phyloP scores from a whole-genome alignment of 2,329 filamentous ascomycete species.

The Colletotrichum sp. region DNA sequence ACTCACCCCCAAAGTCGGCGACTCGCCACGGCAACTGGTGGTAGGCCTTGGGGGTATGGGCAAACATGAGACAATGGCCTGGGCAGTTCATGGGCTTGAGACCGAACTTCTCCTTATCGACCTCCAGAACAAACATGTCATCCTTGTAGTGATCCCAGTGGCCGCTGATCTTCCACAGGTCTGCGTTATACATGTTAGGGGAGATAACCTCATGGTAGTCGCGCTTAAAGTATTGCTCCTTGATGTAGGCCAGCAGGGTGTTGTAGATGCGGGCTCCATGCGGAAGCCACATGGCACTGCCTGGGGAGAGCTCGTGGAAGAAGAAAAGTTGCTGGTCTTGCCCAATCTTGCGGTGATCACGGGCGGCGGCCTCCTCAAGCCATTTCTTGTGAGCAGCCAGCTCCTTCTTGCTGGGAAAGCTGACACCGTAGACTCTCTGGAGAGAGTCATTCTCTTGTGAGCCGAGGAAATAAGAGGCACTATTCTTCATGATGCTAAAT shows the following conservation, averaged over 20 bases:
- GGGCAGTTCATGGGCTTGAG: slow-evolving; percentile 99
- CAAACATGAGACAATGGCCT: slow-evolving; percentile 89
- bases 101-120: slow-evolving; percentile 79
- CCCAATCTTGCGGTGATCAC: slow-evolving; percentile 92
- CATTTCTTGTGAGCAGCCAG: slow-evolving; percentile 94
- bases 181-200: slow-evolving; percentile 90
- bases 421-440: slow-evolving; percentile 95
- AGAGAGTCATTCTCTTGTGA: slow-evolving; percentile 93
- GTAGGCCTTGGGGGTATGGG: slow-evolving; percentile 83
- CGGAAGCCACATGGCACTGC: slow-evolving; percentile 89
- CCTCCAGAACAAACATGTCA: slow-evolving; percentile 73
- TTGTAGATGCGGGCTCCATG: slow-evolving; percentile 96
- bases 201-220: slow-evolving; percentile 95
- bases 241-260: slow-evolving; percentile 79
- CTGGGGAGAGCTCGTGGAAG: slow-evolving; percentile 93
- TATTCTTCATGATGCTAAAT: slow-evolving; percentile 76
- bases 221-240: slow-evolving; percentile 88
- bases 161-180: slow-evolving; percentile 92
- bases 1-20: slow-evolving; percentile 85
- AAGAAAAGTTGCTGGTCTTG: slow-evolving; percentile 97
- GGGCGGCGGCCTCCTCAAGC: slow-evolving; percentile 96
- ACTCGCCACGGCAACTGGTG: slow-evolving; percentile 89
- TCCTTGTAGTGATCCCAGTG: slow-evolving; percentile 94
- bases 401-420: slow-evolving; percentile 93
- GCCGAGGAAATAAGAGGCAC: slow-evolving; percentile 86